Evolutionary conservation across 148 eudicot species (phyloP), one percentile per base, ranked within the genome.

Genomic region (Hydrangea macrophylla): DNA sequence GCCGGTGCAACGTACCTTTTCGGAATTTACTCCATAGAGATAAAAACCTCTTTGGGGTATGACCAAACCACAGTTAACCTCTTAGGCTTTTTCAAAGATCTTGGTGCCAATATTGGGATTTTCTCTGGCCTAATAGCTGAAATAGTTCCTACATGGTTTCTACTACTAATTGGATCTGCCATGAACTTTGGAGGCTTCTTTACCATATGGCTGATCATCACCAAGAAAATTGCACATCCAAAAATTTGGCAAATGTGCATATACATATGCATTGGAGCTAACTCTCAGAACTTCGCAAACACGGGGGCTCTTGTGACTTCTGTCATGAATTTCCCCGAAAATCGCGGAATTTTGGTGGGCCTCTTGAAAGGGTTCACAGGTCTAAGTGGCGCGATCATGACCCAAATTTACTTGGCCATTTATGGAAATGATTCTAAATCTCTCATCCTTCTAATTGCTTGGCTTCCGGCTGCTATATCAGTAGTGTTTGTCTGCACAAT

Each of bases 41-140:
- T 85, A 15, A 85, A 85, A 58, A 4, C 75, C 28, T 48, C 79
- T 0, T 64, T 85, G 3, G 81, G 81, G 0, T 85, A 85, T 66
- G 83, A 85, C 48, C 90, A 85, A 40, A 78, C 81, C 8, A 85
- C 90, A 1, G 81, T 85, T 10, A 82, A 82, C 39, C 74, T 80
- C 12, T 50, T 85, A 22, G 75, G 84, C 0, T 78, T 78, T 32
- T 82, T 78, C 68, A 85, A 85, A 53, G 90, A 85, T 7, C 71
- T 85, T 15, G 90, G 90, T 5, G 81, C 78, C 0, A 82, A 80
- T 54, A 71, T 85, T n/a, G 86, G 90, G 1, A 81, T 85, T 9
- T 40, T 82, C 7, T 78, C 84, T 0, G 90, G 90, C 7, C 77
- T 85, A 0, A 73, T 82, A 30, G 81, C 78, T 9, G 90, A 85